Base-by-base conservation (phyloP, 768 basidiomycete species). In the Mycena chlorophos region DNA sequence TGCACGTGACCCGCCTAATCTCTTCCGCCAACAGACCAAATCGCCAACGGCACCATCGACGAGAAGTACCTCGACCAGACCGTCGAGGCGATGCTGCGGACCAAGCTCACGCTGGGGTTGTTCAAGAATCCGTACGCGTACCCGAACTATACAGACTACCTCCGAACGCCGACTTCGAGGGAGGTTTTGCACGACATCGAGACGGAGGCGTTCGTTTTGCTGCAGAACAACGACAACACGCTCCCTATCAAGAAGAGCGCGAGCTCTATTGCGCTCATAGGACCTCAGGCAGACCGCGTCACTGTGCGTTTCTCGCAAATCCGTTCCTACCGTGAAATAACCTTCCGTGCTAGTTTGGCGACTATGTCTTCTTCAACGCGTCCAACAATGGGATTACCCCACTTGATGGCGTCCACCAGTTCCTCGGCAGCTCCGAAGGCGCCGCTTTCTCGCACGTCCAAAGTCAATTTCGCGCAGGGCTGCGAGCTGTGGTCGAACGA, bases 101-200 rank as follows among this genome's bases (percentile, higher is more conserved):
- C 82, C 0, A 87, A 87, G 62, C 85, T 87, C 53, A 65, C 81
- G 0, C 68, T 87, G 5, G 85, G 85, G 0, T 75, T 88, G 0
- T 87, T 88, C 56, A 86, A 88, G 68, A 83, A 84, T 63, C 87
- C 86, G 0, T 87, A 86, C 62, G 86, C 86, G 1, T 88, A 87
- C 60, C 68, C 68, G 1, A 82, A 87, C 64, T 87, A 85, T 57
- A 53, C 73, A 5, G 75, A 77, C 1, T 78, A 77, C 3, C 73
- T 86, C 6, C 83, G 85, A 19, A 85, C 83, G 1, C 73, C 81
- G 2, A 66, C 69, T 22, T 84, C 85, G 0, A 73, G 74, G 25
- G 66, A 68, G 1, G 71, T 84, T 5, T 70, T 85, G 14, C 80
- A 82, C 42, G 66, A 75, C 16, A 81, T 84, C 59, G 86, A 88